Base-by-base conservation (phyloP, 1,284 basidiomycete genomes). In the Vanrija pseudolonga region DNA sequence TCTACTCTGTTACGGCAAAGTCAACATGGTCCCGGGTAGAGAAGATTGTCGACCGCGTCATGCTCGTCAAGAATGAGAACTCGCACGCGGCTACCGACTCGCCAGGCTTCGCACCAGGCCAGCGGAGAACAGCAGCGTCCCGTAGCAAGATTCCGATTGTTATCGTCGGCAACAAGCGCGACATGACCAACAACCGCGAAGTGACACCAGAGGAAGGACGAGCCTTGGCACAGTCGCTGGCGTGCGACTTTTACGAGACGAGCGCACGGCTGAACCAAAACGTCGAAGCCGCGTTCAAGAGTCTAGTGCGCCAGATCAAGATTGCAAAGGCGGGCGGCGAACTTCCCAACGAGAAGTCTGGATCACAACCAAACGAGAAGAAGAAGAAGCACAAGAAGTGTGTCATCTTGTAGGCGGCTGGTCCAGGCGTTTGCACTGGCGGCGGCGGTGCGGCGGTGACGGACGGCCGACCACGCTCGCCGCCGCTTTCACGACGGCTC, bases 1-100 rank as follows among this genome's bases (percentile, higher is more conserved):
- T 98, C 55, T 99, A 98, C 80, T 96, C 92, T 50, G 97, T 99
- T 74, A 91, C 93, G 51, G 94, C 92, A 44, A 84, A 92, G 71
- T 86, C 87, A 65, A 94, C 93, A 23, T 98, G 97, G 66, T 90
- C 97, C 69, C 89, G 94, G 32, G 85, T 95, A 58, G 89, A 92
- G 69, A 88, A 90, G 63, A 97, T 98, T 79, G 88, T 93, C 63
- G 90, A 95, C 76, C 91, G 93, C 47, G 95, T 97, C 83, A 78
- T 88, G 67, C 87, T 89, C 57, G 92, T 97, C 57, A 96, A 98
- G 79, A 86, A 94, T 72, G 88, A 80, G 62, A 79, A 80, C 84
- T 74, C 86, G 84, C 86, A 65, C 23, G 39, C 51, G 1, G 43
- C 50, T 28, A 36, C 47, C 8, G 56, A 50, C 51, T 32, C 32